A percentile compares a stretch with the other conserved stretches of the same genome.
phyloP scores from a whole-genome alignment of 2,329 filamentous ascomycete genomes.

The Myriosclerotinia curreyana region DNA sequence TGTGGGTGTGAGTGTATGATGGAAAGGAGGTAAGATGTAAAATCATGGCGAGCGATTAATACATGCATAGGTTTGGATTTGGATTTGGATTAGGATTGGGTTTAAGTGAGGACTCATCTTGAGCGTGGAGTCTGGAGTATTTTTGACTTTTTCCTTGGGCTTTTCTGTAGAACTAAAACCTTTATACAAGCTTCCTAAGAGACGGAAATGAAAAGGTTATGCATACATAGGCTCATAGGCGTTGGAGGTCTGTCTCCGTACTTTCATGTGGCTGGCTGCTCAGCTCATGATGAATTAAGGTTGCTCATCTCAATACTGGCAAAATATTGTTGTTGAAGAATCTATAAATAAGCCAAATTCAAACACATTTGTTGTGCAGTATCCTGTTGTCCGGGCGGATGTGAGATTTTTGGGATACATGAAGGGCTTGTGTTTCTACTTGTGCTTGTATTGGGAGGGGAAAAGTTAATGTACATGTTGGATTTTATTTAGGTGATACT shows the following conservation, averaged over 20 bases:
- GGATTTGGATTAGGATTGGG: background rate
- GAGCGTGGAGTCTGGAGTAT: slow-evolving; percentile 2
- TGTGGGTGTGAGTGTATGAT: too few species aligned
- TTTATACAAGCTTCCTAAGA: background rate
- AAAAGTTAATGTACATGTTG: too few species aligned
- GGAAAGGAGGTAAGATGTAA: background rate
- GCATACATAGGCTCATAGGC: background rate
- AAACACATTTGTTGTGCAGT: too few species aligned
- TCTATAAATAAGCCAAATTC: too few species aligned
- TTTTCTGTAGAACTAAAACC: background rate
- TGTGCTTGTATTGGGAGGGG: too few species aligned
- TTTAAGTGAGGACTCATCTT: background rate
- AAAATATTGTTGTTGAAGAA: too few species aligned
- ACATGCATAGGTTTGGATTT: background rate
- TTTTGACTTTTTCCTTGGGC: background rate
- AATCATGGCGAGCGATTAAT: background rate
- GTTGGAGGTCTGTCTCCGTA: background rate
- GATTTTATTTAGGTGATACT: too few species aligned
- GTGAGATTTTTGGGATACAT: too few species aligned
- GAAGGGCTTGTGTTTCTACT: too few species aligned
- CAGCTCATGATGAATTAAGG: too few species aligned
- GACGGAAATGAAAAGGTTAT: background rate
- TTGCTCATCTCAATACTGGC: too few species aligned
- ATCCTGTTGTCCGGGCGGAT: too few species aligned
- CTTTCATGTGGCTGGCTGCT: background rate